These are phyloP conservation scores for Fusarium annulatum DNA, from an alignment of 2,329 filamentous ascomycete species.

Conservation along the genomic window DNA sequence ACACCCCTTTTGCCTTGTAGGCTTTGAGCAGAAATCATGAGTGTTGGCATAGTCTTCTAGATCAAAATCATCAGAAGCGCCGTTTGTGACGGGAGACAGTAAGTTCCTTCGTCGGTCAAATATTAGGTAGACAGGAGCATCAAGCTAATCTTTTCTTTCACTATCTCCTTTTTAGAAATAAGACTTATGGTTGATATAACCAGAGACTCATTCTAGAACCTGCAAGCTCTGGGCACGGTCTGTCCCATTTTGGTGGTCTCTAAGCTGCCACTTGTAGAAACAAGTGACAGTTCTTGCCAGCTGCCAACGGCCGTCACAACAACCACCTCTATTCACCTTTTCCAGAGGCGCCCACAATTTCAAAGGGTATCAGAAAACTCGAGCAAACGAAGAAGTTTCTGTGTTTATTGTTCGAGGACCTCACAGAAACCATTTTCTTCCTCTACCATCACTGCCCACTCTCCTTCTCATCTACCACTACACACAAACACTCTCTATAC, in stretches of 20 bases:
- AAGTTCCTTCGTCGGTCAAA: background rate
- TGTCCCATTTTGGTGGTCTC: background rate
- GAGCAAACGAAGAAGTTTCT: background rate
- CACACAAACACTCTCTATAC: background rate
- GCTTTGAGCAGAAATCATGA: background rate
- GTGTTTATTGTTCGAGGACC: background rate
- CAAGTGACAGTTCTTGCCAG: slow-evolving; percentile 24
- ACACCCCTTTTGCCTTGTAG: background rate
- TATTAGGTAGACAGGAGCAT: background rate
- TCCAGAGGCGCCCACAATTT: background rate
- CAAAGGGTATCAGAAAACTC: background rate
- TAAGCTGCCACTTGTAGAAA: background rate
- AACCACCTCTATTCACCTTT: background rate
- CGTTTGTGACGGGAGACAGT: background rate
- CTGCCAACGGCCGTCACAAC: slow-evolving; percentile 21
- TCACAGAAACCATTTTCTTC: background rate
- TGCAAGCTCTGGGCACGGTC: background rate
- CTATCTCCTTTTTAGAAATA: background rate
- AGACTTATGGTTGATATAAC: background rate
- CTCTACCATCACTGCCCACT: background rate
- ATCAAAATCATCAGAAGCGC: background rate
- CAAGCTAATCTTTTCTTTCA: background rate
- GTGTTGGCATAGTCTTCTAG: background rate
- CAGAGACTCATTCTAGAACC: background rate
- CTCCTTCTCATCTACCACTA: slow-evolving; percentile 13